Conservation (phyloP, 2,329 filamentous ascomycete genomes). For the Talaromyces rugulosus region DNA sequence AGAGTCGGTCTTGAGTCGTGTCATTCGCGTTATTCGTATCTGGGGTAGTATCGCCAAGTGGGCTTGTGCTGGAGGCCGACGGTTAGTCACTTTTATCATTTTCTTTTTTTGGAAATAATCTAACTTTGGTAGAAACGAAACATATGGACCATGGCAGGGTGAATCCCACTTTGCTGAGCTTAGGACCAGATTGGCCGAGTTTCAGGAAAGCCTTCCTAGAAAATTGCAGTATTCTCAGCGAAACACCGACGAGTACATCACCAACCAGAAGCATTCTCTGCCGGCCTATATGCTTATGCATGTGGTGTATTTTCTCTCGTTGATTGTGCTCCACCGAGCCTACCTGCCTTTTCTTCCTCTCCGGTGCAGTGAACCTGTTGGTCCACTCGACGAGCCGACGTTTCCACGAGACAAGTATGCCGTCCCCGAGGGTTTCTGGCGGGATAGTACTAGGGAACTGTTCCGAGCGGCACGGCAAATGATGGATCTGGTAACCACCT, state of each 20-base stretch:
- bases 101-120: not conserved
- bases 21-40: constrained; percentile 52
- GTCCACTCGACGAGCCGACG: constrained; percentile 49
- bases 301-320: constrained; percentile 50
- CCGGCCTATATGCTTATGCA: constrained; percentile 55
- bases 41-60: constrained; percentile 55
- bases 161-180: constrained; percentile 48
- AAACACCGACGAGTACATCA: constrained; percentile 54
- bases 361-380: constrained; percentile 45
- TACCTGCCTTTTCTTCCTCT: constrained; percentile 54
- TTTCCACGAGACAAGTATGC: constrained; percentile 42
- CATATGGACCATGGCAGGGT: constrained; percentile 51
- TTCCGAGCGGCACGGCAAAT: constrained; percentile 52
- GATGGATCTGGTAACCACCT: constrained; percentile 50
- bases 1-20: constrained; percentile 52
- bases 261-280: constrained; percentile 43
- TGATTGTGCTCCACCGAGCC: constrained; percentile 53
- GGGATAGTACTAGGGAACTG: constrained; percentile 45
- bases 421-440: constrained; percentile 50
- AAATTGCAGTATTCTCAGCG: constrained; percentile 48
- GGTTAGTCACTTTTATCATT: constrained; percentile 28
- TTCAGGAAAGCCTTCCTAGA: constrained; percentile 49
- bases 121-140: constrained; percentile 36
- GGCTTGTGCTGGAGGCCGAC: constrained; percentile 52
- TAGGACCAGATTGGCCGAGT: constrained; percentile 43